Base-by-base conservation (phyloP, 352 stramenopile species). In the Pythium coloratum region DNA sequence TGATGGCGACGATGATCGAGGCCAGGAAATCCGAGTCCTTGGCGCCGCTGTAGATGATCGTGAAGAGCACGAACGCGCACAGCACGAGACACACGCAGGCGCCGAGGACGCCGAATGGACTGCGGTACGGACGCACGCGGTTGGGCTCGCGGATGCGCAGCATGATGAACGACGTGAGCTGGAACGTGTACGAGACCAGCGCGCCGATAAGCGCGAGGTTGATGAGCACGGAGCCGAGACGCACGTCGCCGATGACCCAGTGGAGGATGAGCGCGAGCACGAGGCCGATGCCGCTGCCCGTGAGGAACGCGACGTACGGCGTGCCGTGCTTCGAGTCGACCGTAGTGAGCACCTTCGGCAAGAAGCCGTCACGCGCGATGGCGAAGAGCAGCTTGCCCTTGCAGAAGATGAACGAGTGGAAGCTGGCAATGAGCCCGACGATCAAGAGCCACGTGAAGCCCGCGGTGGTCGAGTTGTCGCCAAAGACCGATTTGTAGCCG, bases 401-500 rank as follows among this genome's bases (percentile, higher is more conserved):
- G 71, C 74, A 89, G 51, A 82, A 91, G 12, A 91, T 80, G 72
- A 89, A 91, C 54, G 83, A 89, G 64, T 91, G 79, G 32, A 79
- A 83, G 47, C 77, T 86, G 3, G 72, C 79, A 33, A 90, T 81
- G 26, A 91, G 56, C 2, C 79, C 81, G 55, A 90, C 76, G 49
- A 89, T 76, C 4, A 81, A 69, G 4, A 91, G 64, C 83, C 83
- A 91, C 62, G 76, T 87, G 68, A 91, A 91, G 20, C 63, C 79
- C 10, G 83, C 62, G 9, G 79, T 89, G 5, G 69, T 84, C 49
- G 59, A 70, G 59, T 82, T 89, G 72, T 90, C 83, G 12, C 83
- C 83, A 59, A 91, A 91, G 6, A 90, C 76, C 33, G 72, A 82
- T 66, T 92, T 84, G 77, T 92, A 92, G 26, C 81, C 84, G 10